Base-by-base conservation (phyloP, 2,329 filamentous ascomycete species). In the Drechslerella stenobrocha region DNA sequence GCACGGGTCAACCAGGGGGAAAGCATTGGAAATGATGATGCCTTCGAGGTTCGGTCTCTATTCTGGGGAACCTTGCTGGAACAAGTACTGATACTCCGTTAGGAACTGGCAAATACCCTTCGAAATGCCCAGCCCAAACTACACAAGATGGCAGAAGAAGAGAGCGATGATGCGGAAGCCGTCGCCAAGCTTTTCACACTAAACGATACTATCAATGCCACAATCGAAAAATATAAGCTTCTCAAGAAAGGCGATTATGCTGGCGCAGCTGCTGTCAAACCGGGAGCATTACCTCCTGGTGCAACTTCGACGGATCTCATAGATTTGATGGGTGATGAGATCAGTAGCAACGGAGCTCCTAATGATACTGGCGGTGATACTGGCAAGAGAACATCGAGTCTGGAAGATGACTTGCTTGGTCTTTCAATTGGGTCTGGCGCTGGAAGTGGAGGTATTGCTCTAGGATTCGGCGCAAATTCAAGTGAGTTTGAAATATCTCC, bases 111-210 rank as follows among this genome's bases (percentile, higher is more conserved):
- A 3, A 87, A 88, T 70, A 86, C 93, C 7, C 81, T 98, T 45
- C 89, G 90, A 76, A 96, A 88, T 74, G 93, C 93, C 1, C 93
- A 98, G 74, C 93, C 93, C 6, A 98, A 98, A 79, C 97, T 98
- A 71, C 92, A 97, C 76, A 96, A 90, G 78, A 98, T 98, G 92
- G 97, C 92, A 74, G 92, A 97, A 77, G 93, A 98, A 77, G 93
- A 98, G 75, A 96, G 91, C 8, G 92, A 97, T 69, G 93, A 98
- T 74, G 86, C 90, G 69, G 93, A 96, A 78, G 93, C 93, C 3
- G 93, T 98, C 3, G 89, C 90, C 42, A 96, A 96, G 77, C 81
- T 98, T 8, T 82, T 98, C 58, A 90, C 97, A 75, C 97, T 98
- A 75, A 98, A 98, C 75, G 93, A 98, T 77, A 96, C 91, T 78